phyloP scores from a whole-genome alignment of 192 early-diverging fungal species.

The Ambispora gerdemannii region DNA sequence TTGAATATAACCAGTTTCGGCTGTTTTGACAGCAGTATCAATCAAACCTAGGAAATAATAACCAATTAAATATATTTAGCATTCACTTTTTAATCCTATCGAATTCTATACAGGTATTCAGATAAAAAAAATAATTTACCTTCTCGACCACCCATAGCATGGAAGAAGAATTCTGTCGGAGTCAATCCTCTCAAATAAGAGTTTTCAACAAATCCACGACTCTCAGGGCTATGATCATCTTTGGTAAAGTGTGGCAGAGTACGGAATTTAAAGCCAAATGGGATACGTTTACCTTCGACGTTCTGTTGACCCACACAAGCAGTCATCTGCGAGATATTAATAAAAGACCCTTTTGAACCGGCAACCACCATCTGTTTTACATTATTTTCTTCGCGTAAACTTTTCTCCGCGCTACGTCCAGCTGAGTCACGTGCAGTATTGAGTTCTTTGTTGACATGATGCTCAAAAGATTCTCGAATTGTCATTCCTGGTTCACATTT shows the following conservation, averaged over 20 bases:
- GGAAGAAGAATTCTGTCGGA: slow-evolving; percentile 99
- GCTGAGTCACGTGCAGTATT: slow-evolving; percentile 90
- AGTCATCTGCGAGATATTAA: slow-evolving; percentile 98
- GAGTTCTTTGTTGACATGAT: slow-evolving; percentile 78
- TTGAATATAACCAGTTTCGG: slow-evolving; percentile 99
- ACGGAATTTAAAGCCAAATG: slow-evolving; percentile 92
- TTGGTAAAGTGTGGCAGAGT: slow-evolving; percentile 97
- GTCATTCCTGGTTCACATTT: slow-evolving; percentile 89
- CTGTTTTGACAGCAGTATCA: slow-evolving; percentile 98
- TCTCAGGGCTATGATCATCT: slow-evolving; percentile 93
- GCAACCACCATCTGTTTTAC: slow-evolving; percentile 94
- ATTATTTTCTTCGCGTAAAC: slow-evolving; percentile 90
- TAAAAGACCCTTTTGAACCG: slow-evolving; percentile 93
- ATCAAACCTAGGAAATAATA: slow-evolving; percentile 68
- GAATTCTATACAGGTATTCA: background rate
- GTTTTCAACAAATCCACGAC: slow-evolving; percentile 86
- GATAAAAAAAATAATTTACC: slow-evolving; percentile 43
- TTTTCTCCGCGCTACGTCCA: slow-evolving; percentile 78
- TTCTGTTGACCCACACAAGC: slow-evolving; percentile 99
- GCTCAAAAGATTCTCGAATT: slow-evolving; percentile 87
- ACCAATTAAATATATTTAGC: background rate
- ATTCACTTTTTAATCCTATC: background rate
- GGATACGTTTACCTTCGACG: slow-evolving; percentile 99
- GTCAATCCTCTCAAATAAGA: slow-evolving; percentile 89
- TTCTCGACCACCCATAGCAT: slow-evolving; percentile 99